Conservation (phyloP, 2,329 filamentous ascomycete species). For the Microsporum audouinii region DNA sequence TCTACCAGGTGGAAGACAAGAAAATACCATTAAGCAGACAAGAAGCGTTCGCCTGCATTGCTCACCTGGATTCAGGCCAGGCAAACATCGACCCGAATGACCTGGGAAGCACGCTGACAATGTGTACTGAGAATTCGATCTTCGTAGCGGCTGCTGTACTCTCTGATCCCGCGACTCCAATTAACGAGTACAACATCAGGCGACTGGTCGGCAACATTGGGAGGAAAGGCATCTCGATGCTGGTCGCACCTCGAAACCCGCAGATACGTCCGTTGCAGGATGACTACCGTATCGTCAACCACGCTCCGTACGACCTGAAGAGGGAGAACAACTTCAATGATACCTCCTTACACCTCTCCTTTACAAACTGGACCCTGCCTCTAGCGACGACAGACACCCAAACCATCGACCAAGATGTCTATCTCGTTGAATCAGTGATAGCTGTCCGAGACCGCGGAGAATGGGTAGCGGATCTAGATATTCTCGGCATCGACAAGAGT, state of each 20-base stretch:
- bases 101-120: not conserved
- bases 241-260: conserved; percentile 12
- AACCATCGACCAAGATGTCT: conserved; percentile 12
- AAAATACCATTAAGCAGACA: not conserved
- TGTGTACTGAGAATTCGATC: conserved; percentile 3
- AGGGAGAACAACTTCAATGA: conserved; percentile 14
- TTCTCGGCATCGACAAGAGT: not conserved
- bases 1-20: not conserved
- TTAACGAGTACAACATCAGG: not conserved
- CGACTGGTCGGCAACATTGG: conserved; percentile 14
- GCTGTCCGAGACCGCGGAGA: conserved; percentile 15
- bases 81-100: not conserved
- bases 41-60: conserved; percentile 6
- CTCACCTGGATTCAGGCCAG: not conserved
- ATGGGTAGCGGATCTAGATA: conserved; percentile 19
- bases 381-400: conserved; percentile 10
- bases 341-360: conserved; percentile 18
- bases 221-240: conserved; percentile 13
- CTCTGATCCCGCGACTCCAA: conserved; percentile 64
- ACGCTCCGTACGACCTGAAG: conserved; percentile 15
- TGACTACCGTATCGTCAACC: conserved; percentile 12
- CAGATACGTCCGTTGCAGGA: not conserved
- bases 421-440: conserved; percentile 16
- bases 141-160: conserved; percentile 62
- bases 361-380: conserved; percentile 15